Conservation (phyloP, 257 asterid species). For the Asclepias syriaca region DNA sequence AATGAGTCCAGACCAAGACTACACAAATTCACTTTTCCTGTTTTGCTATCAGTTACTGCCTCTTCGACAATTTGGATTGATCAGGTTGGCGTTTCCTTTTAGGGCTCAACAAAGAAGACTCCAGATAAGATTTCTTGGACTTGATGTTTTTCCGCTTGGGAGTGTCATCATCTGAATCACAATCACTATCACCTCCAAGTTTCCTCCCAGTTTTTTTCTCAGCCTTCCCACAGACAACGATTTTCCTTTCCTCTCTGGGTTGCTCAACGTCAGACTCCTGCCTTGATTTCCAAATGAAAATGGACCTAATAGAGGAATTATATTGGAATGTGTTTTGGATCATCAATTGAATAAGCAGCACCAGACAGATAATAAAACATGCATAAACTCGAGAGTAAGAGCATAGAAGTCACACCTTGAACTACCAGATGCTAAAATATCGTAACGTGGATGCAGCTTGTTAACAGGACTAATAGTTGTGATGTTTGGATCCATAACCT, state of each 20-base stretch:
- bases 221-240: slow-evolving; percentile 53
- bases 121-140: slow-evolving; percentile 34
- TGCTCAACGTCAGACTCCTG: slow-evolving; percentile 39
- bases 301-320: slow-evolving; percentile 43
- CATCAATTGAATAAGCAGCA: background rate
- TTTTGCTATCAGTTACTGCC: slow-evolving; percentile 4
- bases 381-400: slow-evolving; percentile 1
- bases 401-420: slow-evolving; percentile 55
- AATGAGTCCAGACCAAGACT: background rate
- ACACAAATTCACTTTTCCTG: too few relatives aligned
- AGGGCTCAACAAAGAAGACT: slow-evolving; percentile 29
- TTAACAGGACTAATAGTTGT: slow-evolving; percentile 92
- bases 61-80: slow-evolving; percentile 18
- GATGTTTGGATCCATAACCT: slow-evolving; percentile 85
- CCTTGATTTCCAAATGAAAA: slow-evolving; percentile 84
- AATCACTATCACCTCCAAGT: slow-evolving; percentile 42
- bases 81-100: slow-evolving; percentile 17
- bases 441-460: slow-evolving; percentile 90
- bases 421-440: slow-evolving; percentile 92
- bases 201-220: slow-evolving; percentile 40
- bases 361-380: background rate
- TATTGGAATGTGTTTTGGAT: too few relatives aligned
- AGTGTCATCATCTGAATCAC: slow-evolving; percentile 41
- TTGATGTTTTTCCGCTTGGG: slow-evolving; percentile 37
- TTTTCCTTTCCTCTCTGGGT: slow-evolving; percentile 37